Base-by-base conservation (phyloP, 148 eudicot species). In the Linanthus parryae region DNA sequence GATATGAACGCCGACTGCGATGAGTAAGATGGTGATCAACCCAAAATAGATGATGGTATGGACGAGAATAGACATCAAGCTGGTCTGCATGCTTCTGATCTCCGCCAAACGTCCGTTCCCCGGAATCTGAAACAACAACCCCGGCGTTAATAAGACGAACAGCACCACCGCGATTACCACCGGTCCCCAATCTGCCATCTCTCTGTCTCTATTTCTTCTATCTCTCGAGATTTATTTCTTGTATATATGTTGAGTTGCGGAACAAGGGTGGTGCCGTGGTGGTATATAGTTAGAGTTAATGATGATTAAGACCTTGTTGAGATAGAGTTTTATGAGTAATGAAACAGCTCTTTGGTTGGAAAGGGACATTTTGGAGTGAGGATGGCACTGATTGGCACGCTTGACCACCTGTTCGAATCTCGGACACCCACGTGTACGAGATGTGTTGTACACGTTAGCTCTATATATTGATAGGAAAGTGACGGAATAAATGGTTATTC, bases 161-260 rank as follows among this genome's bases (percentile, higher is more conserved):
- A 77, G 40, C 73, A 77, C 64, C 59, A 63, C 54, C 28, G 77
- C 72, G 42, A 78, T 67, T 56, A 78, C 61, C 52, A 78, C 83
- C 28, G 83, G 80, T 4, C 80, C 83, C 83, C 80, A 74, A 59
- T 78, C 83, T 1, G 72, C 74, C 77, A 57, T 71, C 48, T 44
- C 46, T 36, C 56, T 23, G 30, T 18, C 35, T 42, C 62, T 46
- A 33, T 33, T 47, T 18, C 48, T n/a, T 31, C 21, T 18, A 6
- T 40, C 24, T 42, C 27, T 53, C 8, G 19, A 4, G 11, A 19
- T 42, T n/a, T 1, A 29, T 33, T 8, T 12, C 9, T 7, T 11
- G 10, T 35, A 7, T 46, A 13, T 24, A 19, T 5, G 8, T 45
- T 5, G 22, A 27, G 5, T 1, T 7, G 22, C 24, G 1, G 25